Conservation (phyloP, 2,329 filamentous ascomycete genomes). For the Penicillium thymicola region DNA sequence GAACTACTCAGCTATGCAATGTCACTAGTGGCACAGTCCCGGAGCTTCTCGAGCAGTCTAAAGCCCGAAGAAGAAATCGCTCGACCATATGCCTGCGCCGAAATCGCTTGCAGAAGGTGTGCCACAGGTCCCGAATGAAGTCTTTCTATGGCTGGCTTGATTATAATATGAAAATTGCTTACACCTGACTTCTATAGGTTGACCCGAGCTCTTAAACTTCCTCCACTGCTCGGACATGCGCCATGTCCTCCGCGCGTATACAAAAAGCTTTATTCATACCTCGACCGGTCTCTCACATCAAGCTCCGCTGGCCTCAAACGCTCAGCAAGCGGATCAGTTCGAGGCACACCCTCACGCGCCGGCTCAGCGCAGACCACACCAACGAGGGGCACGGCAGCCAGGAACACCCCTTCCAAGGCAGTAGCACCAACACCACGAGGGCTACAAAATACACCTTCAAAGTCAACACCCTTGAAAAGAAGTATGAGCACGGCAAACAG, state of each 20-base stretch:
- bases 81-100: constrained; percentile 77
- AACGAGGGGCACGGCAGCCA: constrained; percentile 23
- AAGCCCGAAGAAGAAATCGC: constrained; percentile 85
- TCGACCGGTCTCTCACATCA: constrained; percentile 64
- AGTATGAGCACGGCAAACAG: constrained; percentile 31
- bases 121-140: background rate
- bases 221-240: constrained; percentile 69
- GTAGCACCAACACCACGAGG: constrained; percentile 27
- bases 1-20: constrained; percentile 68
- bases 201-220: constrained; percentile 72
- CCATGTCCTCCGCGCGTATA: constrained; percentile 79
- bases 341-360: constrained; percentile 28
- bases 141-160: background rate
- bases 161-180: background rate
- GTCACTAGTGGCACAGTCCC: constrained; percentile 75
- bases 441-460: constrained; percentile 44
- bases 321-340: constrained; percentile 33
- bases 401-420: constrained; percentile 29
- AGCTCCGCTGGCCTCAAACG: constrained; percentile 36
- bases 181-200: constrained; percentile 52
- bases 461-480: constrained; percentile 41
- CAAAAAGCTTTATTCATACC: constrained; percentile 75
- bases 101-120: constrained; percentile 84
- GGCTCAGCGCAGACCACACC: constrained; percentile 40
- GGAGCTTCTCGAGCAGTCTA: constrained; percentile 70